Evolutionary conservation across 2,329 filamentous ascomycete genomes (phyloP).

Genomic region (Alternaria sp.): DNA sequence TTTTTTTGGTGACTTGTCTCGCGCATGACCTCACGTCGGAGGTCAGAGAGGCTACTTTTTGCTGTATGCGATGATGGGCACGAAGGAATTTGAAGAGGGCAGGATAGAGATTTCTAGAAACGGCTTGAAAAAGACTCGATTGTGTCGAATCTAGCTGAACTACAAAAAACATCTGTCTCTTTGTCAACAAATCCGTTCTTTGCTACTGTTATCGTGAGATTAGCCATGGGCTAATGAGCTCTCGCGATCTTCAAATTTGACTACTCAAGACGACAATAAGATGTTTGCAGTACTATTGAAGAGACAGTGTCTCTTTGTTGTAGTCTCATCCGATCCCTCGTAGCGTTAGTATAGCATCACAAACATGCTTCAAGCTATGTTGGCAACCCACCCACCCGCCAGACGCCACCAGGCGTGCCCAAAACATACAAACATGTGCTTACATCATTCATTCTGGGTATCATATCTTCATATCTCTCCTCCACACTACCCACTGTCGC

Average conservation of each 20-base stretch:
- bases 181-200: not conserved
- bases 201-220: not conserved
- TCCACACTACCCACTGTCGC: not conserved
- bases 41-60: not conserved
- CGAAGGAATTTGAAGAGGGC: not conserved
- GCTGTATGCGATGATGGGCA: not conserved
- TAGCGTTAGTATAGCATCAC: not conserved
- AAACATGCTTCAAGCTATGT: not conserved
- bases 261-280: too few relatives aligned
- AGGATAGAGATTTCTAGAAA: not conserved
- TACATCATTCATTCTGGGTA: constrained; percentile 5
- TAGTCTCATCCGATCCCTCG: not conserved
- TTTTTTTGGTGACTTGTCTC: not conserved
- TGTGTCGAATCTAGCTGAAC: too few relatives aligned
- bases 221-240: not conserved
- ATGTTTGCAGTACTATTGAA: too few relatives aligned
- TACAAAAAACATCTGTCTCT: not conserved
- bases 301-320: not conserved
- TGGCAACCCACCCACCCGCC: not conserved
- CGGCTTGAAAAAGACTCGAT: not conserved
- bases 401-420: not conserved
- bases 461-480: not conserved
- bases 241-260: not conserved
- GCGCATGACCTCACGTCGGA: accelerated
- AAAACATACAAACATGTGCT: not conserved